phyloP scores from a whole-genome alignment of 2,329 filamentous ascomycete species.

The Phialocephala sp. region DNA sequence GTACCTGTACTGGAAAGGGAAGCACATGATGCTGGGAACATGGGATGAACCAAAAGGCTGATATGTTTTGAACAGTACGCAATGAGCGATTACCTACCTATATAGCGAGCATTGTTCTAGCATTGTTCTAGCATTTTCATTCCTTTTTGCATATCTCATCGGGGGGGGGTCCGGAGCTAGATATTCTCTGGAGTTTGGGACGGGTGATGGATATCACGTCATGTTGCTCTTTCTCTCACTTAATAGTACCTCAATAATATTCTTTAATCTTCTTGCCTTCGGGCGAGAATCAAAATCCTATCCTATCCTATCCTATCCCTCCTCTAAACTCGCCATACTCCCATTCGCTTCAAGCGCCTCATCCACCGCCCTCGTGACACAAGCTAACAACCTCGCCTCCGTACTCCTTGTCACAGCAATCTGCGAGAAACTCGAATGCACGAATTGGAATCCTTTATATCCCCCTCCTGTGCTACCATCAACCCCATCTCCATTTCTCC shows the following conservation, averaged over 20 bases:
- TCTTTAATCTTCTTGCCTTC: no score
- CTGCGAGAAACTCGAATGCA: constrained; percentile 15
- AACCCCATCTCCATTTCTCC: not conserved
- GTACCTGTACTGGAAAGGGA: no score
- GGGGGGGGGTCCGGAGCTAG: not conserved
- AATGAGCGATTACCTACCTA: not conserved
- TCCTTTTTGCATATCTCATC: not conserved
- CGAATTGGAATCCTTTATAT: constrained; percentile 14
- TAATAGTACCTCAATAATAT: no score
- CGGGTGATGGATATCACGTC: not conserved
- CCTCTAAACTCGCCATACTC: not conserved
- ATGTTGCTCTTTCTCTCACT: not conserved
- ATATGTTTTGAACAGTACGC: not conserved
- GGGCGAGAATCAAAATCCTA: no score
- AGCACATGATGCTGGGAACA: not conserved
- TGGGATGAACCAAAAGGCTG: not conserved
- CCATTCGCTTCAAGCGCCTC: constrained; percentile 19
- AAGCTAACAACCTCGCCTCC: constrained; percentile 20
- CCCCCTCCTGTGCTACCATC: not conserved
- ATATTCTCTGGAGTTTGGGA: not conserved
- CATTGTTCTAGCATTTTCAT: not conserved
- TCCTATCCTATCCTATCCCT: not conserved
- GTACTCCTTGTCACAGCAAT: constrained; percentile 11
- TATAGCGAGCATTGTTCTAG: not conserved
- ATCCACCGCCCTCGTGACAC: constrained; percentile 23